Evolutionary conservation across 1,284 basidiomycete genomes (phyloP).

Genomic region (Heterobasidion parviporum): DNA sequence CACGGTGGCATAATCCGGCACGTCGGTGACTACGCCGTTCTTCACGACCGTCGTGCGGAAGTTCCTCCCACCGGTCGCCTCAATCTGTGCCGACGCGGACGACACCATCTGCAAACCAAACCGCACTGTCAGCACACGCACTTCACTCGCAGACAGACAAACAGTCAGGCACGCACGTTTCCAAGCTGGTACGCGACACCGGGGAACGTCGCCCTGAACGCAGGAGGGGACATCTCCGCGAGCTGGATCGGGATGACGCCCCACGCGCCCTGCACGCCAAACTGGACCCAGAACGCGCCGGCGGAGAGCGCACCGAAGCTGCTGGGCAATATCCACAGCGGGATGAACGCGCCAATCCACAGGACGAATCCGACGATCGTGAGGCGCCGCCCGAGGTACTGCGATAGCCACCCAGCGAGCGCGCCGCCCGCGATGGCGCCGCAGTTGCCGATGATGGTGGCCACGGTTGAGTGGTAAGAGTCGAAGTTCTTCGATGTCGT

Average conservation of each 20-base stretch:
- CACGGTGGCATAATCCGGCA: conserved; percentile 80
- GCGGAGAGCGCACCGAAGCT: conserved; percentile 59
- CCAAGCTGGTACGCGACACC: conserved; percentile 88
- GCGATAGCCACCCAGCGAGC: conserved; percentile 72
- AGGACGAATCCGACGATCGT: conserved; percentile 67
- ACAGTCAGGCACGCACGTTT: conserved; percentile 35
- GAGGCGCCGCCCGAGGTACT: conserved; percentile 83
- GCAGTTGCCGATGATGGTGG: conserved; percentile 87
- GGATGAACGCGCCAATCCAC: conserved; percentile 63
- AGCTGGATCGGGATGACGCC: conserved; percentile 82
- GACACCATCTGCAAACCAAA: conserved; percentile 68
- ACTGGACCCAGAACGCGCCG: conserved; percentile 81
- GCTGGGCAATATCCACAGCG: conserved; percentile 79
- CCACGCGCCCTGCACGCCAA: conserved; percentile 82
- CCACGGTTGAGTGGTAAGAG: conserved; percentile 60
- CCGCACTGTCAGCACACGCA: not conserved
- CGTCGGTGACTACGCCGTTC: conserved; percentile 34
- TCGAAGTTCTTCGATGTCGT: conserved; percentile 51
- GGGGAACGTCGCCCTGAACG: conserved; percentile 90
- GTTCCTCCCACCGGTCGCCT: conserved; percentile 67
- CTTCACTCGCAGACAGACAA: not conserved
- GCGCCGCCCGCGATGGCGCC: conserved; percentile 56
- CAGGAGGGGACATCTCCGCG: conserved; percentile 86
- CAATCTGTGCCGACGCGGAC: conserved; percentile 84
- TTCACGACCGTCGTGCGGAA: conserved; percentile 43